Percentiles rank a stretch among this genome's conserved stretches.
These are phyloP conservation scores for Calonectria montana DNA, from an alignment of 2,329 filamentous ascomycete species.

Conservation along the genomic window DNA sequence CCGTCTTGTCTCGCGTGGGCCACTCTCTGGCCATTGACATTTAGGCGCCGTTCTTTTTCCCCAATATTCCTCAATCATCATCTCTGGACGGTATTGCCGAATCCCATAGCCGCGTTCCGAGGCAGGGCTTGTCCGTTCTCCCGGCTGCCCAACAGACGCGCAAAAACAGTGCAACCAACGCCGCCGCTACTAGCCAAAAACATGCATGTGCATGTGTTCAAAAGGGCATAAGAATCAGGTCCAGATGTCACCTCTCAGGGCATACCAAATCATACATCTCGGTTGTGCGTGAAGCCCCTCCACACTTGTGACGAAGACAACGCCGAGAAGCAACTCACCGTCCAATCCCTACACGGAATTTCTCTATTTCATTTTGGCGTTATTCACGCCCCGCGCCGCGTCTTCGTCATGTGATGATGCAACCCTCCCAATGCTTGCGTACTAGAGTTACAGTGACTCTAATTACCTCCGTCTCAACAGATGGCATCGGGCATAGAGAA, in stretches of 20 bases:
- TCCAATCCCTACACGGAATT: constrained; percentile 5
- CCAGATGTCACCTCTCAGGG: not conserved
- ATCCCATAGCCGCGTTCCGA: constrained; percentile 19
- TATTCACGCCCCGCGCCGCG: constrained; percentile 4
- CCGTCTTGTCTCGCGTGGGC: constrained; percentile 25
- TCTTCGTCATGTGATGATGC: constrained; percentile 20
- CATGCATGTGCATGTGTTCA: not conserved
- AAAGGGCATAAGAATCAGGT: not conserved
- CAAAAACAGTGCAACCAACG: not conserved
- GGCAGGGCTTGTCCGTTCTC: constrained; percentile 1
- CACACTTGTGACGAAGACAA: not conserved
- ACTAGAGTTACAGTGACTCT: constrained; percentile 4
- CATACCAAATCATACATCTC: constrained; percentile 5
- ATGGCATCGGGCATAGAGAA: not conserved
- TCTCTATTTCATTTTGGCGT: not conserved
- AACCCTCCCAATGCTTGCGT: not conserved
- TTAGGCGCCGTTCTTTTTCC: not conserved
- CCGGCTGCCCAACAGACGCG: not conserved
- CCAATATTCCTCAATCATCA: constrained; percentile 1
- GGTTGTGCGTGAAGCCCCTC: not conserved
- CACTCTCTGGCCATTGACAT: constrained; percentile 7
- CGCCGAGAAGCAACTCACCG: not conserved
- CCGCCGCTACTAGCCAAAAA: not conserved
- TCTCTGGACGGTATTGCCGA: constrained; percentile 17
- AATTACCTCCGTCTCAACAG: not conserved